These are phyloP conservation scores for Fragaria ananassa DNA, from an alignment of 306 rosid species.

Conservation along the genomic window DNA sequence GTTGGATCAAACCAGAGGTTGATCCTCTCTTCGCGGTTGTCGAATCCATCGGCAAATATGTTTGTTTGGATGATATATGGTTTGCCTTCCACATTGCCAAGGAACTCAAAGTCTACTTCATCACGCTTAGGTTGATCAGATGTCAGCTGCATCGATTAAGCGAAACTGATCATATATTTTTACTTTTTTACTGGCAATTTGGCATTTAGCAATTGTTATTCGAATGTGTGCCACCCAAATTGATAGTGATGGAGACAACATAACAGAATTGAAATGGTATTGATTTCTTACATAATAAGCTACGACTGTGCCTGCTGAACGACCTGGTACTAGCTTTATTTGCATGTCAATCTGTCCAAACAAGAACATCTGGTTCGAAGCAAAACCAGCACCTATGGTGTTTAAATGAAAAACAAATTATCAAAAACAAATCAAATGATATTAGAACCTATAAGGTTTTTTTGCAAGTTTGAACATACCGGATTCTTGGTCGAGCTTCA, in stretches of 20 bases:
- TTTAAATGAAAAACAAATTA: not conserved
- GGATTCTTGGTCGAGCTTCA: conserved; percentile 82
- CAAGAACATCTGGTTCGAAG: conserved; percentile 79
- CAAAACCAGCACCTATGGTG: conserved; percentile 68
- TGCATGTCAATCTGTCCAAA: conserved; percentile 90
- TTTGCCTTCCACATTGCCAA: conserved; percentile 71
- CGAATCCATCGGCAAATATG: conserved; percentile 68
- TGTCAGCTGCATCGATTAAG: conserved; percentile 45
- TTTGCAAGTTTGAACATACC: conserved; percentile 38
- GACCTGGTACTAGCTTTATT: conserved; percentile 77
- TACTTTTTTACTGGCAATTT: not conserved
- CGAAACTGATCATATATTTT: not conserved
- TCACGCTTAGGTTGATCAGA: conserved; percentile 89
- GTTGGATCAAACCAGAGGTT: conserved; percentile 95
- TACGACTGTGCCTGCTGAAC: conserved; percentile 90
- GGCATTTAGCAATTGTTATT: not conserved
- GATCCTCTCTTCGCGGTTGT: conserved; percentile 79
- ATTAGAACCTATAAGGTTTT: not conserved
- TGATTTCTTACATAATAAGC: conserved; percentile 66
- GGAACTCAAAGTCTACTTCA: conserved; percentile 87
- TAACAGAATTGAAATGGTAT: not conserved
- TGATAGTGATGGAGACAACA: not conserved
- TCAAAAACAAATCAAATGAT: conserved; percentile 4
- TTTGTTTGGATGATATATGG: conserved; percentile 83
- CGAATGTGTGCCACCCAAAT: not conserved